phyloP scores from a whole-genome alignment of 495 filamentous ascomycete genomes.

The Daldinia decipiens region DNA sequence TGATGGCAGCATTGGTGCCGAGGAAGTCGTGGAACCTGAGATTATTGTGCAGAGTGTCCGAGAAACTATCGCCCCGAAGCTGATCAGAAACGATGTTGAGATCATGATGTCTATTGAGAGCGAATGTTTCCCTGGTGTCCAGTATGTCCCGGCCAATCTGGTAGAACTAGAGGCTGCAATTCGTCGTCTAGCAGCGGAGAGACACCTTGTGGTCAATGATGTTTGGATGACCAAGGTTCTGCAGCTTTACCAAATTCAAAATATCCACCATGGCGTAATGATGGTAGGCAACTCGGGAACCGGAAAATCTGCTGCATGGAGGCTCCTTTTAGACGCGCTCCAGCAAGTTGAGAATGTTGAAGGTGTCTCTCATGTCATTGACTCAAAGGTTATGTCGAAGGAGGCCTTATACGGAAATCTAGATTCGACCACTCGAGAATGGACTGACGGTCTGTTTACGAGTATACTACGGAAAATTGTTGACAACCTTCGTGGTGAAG shows the following conservation, averaged over 20 bases:
- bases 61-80: conserved; percentile 97
- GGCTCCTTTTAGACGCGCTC: conserved; percentile 89
- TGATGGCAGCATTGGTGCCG: conserved; percentile 67
- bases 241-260: conserved; percentile 97
- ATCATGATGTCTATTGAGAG: conserved; percentile 86
- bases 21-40: conserved; percentile 88
- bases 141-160: conserved; percentile 90
- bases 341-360: conserved; percentile 91
- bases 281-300: conserved; percentile 97
- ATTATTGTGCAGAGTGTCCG: conserved; percentile 98
- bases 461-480: conserved; percentile 98
- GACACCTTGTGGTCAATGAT: conserved; percentile 86
- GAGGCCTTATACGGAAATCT: conserved; percentile 94
- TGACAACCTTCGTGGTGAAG: conserved; percentile 97
- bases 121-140: conserved; percentile 88
- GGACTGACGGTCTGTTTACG: conserved; percentile 98
- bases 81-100: conserved; percentile 89
- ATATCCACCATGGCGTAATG: conserved; percentile 99
- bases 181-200: conserved; percentile 79
- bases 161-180: conserved; percentile 83
- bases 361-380: conserved; percentile 96
- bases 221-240: conserved; percentile 97
- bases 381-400: conserved; percentile 99
- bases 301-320: conserved; percentile 95
- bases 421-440: conserved; percentile 96